Evolutionary conservation across 805 yeast genomes (phyloP).

Genomic region (Myxozyma mucilagina): DNA sequence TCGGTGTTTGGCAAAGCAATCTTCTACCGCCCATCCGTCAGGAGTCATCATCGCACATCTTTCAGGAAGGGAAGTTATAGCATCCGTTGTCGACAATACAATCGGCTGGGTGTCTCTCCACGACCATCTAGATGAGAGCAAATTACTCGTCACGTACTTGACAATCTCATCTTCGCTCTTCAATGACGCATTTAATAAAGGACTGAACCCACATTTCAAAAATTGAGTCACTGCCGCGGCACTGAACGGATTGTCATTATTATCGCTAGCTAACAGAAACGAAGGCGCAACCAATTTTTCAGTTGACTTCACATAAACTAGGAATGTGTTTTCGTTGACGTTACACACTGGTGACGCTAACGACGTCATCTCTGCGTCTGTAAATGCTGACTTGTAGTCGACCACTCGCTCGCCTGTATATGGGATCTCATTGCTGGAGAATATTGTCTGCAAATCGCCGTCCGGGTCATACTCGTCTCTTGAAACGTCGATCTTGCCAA

Average conservation of each 20-base stretch:
- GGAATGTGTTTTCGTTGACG: neutral
- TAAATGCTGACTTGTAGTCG: constrained; percentile 1
- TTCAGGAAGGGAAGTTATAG: constrained; percentile 18
- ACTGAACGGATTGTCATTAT: constrained; percentile 44
- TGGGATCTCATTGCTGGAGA: constrained; percentile 17
- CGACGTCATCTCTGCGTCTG: constrained; percentile 5
- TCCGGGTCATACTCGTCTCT: constrained; percentile 6
- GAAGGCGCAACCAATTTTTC: constrained; percentile 24
- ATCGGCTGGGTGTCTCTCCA: constrained; percentile 67
- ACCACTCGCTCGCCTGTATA: constrained; percentile 4
- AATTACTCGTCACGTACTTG: constrained; percentile 30
- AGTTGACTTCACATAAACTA: neutral
- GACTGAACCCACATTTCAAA: constrained; percentile 62
- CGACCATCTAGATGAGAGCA: constrained; percentile 57
- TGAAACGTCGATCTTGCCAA: constrained; percentile 17
- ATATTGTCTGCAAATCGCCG: constrained; percentile 8
- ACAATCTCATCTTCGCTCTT: constrained; percentile 16
- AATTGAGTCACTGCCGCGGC: constrained; percentile 43
- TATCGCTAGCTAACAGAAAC: constrained; percentile 49
- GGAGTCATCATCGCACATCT: constrained; percentile 49
- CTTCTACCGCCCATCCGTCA: constrained; percentile 62
- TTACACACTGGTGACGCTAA: constrained; percentile 10
- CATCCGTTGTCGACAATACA: constrained; percentile 22
- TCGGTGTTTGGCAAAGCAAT: constrained; percentile 58
- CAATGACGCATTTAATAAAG: constrained; percentile 53